Conservation (phyloP, 164 flowering plant species). For the Magnolia kwangsiensis region DNA sequence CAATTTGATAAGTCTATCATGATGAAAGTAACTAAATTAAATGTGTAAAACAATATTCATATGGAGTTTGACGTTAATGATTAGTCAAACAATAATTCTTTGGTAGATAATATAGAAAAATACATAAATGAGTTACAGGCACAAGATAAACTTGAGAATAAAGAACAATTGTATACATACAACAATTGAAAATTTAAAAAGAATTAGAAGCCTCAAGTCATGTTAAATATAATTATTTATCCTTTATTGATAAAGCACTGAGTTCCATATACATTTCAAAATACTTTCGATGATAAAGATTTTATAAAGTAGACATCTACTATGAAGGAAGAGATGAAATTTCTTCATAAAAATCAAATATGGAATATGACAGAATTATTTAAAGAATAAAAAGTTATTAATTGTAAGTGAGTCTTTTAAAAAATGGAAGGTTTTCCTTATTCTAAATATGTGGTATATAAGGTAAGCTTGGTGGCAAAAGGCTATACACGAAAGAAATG, state of each 20-base stretch:
- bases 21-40: too few relatives aligned
- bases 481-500: background rate
- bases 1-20: too few relatives aligned
- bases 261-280: background rate
- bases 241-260: background rate
- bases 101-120: too few relatives aligned
- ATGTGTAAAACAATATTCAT: background rate
- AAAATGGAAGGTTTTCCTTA: background rate
- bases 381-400: background rate
- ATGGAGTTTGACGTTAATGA: too few relatives aligned
- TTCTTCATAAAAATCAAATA: background rate
- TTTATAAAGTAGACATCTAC: background rate
- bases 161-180: background rate
- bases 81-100: background rate
- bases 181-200: too few relatives aligned
- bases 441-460: background rate
- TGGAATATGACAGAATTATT: background rate
- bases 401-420: background rate
- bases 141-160: too few relatives aligned
- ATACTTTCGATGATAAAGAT: background rate
- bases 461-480: background rate
- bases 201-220: too few relatives aligned
- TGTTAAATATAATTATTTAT: background rate
- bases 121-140: too few relatives aligned
- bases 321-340: background rate